Conservation (phyloP, 2,329 filamentous ascomycete genomes). For the Epichloe sp. region DNA sequence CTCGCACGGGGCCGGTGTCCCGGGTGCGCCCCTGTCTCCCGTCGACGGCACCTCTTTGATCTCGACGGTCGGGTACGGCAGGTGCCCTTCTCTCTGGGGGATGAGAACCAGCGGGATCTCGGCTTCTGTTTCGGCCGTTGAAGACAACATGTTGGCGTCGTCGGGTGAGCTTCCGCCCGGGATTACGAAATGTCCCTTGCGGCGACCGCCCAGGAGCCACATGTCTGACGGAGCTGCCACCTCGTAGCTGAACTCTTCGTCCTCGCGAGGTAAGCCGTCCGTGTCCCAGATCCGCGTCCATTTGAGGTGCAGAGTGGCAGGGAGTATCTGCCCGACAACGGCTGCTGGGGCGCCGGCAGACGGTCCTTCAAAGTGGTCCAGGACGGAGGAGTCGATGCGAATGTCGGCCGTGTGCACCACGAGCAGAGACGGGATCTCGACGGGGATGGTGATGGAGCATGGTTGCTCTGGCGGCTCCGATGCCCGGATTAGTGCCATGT, state of each 20-base stretch:
- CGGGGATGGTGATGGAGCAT: constrained; percentile 69
- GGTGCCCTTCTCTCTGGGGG: constrained; percentile 61
- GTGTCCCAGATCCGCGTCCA: constrained; percentile 54
- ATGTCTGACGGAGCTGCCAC: constrained; percentile 58
- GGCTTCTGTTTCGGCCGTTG: constrained; percentile 36
- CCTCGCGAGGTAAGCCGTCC: constrained; percentile 23
- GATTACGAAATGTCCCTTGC: constrained; percentile 64
- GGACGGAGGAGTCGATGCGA: constrained; percentile 30
- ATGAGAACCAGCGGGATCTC: constrained; percentile 62
- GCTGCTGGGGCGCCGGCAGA: constrained; percentile 30
- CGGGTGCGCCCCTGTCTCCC: constrained; percentile 12
- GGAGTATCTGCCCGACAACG: constrained; percentile 50
- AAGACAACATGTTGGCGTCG: constrained; percentile 24
- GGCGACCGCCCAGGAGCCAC: constrained; percentile 76
- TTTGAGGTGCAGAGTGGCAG: constrained; percentile 46
- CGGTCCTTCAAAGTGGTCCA: constrained; percentile 15
- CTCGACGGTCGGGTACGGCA: constrained; percentile 69
- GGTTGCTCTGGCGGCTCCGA: constrained; percentile 18
- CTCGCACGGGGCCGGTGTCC: constrained; percentile 42
- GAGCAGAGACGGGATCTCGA: constrained; percentile 68
- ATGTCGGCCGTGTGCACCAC: constrained; percentile 72
- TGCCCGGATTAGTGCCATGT: constrained; percentile 13
- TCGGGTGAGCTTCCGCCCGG: constrained; percentile 27
- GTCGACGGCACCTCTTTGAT: constrained; percentile 46
- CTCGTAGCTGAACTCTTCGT: constrained; percentile 72